Base-by-base conservation (phyloP, 2,329 filamentous ascomycete species). In the Pseudogymnoascus destructans region DNA sequence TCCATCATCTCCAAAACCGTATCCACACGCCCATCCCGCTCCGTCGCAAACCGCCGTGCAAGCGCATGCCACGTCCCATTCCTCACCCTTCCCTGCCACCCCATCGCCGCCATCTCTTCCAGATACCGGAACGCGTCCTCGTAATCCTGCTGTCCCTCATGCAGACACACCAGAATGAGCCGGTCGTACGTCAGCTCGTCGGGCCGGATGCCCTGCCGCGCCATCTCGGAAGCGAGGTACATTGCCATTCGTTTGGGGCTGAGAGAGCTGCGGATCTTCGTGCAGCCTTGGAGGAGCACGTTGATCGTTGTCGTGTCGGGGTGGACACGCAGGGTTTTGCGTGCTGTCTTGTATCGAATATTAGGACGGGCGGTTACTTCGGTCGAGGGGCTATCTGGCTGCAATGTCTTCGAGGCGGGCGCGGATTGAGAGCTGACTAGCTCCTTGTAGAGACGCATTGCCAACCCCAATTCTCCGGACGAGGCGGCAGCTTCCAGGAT, bases 141-240 rank as follows among this genome's bases (percentile, higher is more conserved):
- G 23, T 75, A 72, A 46, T 74, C 62, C 6, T 72, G 68, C 4
- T 73, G 69, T 40, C 59, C 59, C 42, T 65, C 61, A 6, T 72
- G 68, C 3, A 80, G 63, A 64, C 81, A 86, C 42, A 81, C 73
- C 10, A 81, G 67, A 13, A 86, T 77, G 9, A 86, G 70, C 3
- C 77, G 73, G 63, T 86, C 82, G 63, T 86, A 86, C 0, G 82
- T 86, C 15, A 77, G 63, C n/a, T 70, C 66, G 60, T 82, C 75
- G 0, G 84, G 81, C 13, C 72, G 64, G 25, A 85, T 70, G 6
- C 72, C 72, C 7, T 82, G 70, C 8, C 77, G 73, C 5, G 77
- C 72, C 77, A 87, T 83, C 65, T 87, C 83, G 13, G 76, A 73
- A 8, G 80, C 77, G 1, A 86, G 70, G 65, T 82, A 84, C 70